A percentile compares a stretch with the other conserved stretches of the same genome.
Evolutionary conservation across 441 rosid genomes (phyloP).

Genomic region (Erysimum cheiri): DNA sequence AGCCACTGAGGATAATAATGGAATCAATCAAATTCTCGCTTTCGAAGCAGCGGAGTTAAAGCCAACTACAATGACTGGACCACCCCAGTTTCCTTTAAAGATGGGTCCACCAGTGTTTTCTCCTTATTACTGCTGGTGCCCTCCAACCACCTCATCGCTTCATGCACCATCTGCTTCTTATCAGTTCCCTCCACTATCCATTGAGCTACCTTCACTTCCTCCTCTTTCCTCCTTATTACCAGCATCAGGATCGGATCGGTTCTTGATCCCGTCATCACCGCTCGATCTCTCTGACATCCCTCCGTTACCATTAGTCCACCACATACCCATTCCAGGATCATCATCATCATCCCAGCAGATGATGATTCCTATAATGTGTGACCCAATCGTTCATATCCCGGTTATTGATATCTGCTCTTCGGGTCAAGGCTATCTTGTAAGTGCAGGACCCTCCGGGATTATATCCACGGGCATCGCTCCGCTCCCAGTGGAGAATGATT

Average conservation of each 20-base stretch:
- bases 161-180: slow-evolving; percentile 49
- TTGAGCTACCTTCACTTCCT: slow-evolving; percentile 61
- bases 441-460: slow-evolving; percentile 65
- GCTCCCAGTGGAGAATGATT: slow-evolving; percentile 56
- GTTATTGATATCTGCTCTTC: slow-evolving; percentile 89
- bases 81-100: slow-evolving; percentile 36
- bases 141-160: slow-evolving; percentile 57
- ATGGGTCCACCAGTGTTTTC: slow-evolving; percentile 58
- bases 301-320: slow-evolving; percentile 58
- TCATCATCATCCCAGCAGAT: slow-evolving; percentile 53
- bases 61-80: slow-evolving; percentile 12
- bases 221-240: slow-evolving; percentile 72
- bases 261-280: slow-evolving; percentile 56
- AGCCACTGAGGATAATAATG: slow-evolving; percentile 41
- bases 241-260: slow-evolving; percentile 48
- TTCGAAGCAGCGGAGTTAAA: slow-evolving; percentile 18
- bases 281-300: slow-evolving; percentile 70
- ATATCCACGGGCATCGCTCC: slow-evolving; percentile 71
- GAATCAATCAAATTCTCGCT: slow-evolving; percentile 25
- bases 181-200: slow-evolving; percentile 50
- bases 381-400: slow-evolving; percentile 90
- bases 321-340: slow-evolving; percentile 59
- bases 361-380: slow-evolving; percentile 88
- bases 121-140: slow-evolving; percentile 95
- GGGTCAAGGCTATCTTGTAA: slow-evolving; percentile 91